A percentile compares a stretch with the other conserved stretches of the same genome.
Evolutionary conservation across 176 grass and related monocot genomes (phyloP).

Genomic region (Phoenix roebelenii): DNA sequence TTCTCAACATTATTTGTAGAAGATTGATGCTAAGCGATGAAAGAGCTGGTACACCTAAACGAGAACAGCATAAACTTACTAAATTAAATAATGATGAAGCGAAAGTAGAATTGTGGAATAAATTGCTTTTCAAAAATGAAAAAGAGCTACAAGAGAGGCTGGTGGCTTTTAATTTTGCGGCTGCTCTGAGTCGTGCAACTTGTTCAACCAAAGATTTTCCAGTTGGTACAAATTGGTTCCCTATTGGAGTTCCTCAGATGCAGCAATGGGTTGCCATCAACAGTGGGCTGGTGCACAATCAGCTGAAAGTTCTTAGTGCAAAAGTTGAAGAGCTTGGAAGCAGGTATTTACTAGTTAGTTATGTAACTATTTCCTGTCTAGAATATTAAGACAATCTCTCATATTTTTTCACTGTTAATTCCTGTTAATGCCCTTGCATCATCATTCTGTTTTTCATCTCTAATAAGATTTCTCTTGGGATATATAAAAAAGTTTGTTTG

Average conservation of each 20-base stretch:
- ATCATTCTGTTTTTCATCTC: no score
- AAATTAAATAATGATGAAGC: constrained; percentile 9
- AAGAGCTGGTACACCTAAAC: not conserved
- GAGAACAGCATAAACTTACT: constrained; percentile 3
- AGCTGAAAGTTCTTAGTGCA: constrained; percentile 35
- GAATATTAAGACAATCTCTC: no score
- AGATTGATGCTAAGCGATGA: constrained; percentile 34
- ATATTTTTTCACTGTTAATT: no score
- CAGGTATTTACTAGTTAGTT: constrained; percentile 29
- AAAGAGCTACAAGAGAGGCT: constrained; percentile 52
- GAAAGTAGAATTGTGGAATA: constrained; percentile 40
- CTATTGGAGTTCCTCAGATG: constrained; percentile 62
- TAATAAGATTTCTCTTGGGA: no score
- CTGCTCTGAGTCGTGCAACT: constrained; percentile 29
- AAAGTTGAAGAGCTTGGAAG: constrained; percentile 41
- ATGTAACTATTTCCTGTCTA: no score
- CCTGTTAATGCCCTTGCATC: no score
- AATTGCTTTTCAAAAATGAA: constrained; percentile 57
- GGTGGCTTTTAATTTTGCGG: constrained; percentile 46
- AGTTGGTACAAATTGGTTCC: constrained; percentile 30
- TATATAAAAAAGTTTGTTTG: no score
- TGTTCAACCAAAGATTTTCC: constrained; percentile 7
- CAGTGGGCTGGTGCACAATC: constrained; percentile 22
- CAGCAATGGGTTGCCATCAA: constrained; percentile 42
- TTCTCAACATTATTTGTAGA: constrained; percentile 67